A percentile compares a stretch with the other conserved stretches of the same genome.
Evolutionary conservation across 805 yeast genomes (phyloP).

Genomic region (Pichia gijzeniarum): DNA sequence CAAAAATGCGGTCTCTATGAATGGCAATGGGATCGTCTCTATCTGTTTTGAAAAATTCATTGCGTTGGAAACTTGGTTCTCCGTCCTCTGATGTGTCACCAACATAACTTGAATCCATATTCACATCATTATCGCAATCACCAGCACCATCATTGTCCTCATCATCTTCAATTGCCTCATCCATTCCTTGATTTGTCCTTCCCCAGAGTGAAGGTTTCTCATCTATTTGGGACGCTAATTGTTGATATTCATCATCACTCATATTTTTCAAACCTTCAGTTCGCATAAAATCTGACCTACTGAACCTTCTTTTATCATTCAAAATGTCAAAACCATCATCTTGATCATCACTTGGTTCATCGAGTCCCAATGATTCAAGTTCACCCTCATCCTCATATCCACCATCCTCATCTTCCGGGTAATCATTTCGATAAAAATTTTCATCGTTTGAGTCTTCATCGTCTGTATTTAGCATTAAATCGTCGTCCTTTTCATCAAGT

Average conservation of each 20-base stretch:
- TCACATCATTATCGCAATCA: slow-evolving; percentile 16
- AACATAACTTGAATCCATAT: slow-evolving; percentile 9
- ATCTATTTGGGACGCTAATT: slow-evolving; percentile 25
- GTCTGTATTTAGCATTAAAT: slow-evolving; percentile 37
- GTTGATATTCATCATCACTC: slow-evolving; percentile 26
- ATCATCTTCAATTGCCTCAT: slow-evolving; percentile 4
- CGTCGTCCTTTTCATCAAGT: slow-evolving; percentile 35
- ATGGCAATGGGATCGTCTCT: slow-evolving; percentile 54
- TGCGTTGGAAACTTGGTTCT: slow-evolving; percentile 27
- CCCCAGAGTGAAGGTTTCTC: slow-evolving; percentile 11
- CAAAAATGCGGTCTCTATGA: slow-evolving; percentile 59
- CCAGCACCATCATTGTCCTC: slow-evolving; percentile 15
- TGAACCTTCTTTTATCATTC: slow-evolving; percentile 29
- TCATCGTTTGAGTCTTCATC: slow-evolving; percentile 90
- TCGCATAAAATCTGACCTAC: slow-evolving; percentile 22
- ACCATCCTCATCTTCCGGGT: slow-evolving; percentile 90
- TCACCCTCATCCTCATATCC: slow-evolving; percentile 33
- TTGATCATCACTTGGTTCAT: slow-evolving; percentile 34
- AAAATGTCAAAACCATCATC: slow-evolving; percentile 32
- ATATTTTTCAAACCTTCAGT: slow-evolving; percentile 26
- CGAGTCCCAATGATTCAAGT: slow-evolving; percentile 20
- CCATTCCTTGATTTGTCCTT: background rate
- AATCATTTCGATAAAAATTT: slow-evolving; percentile 85
- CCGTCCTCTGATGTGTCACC: slow-evolving; percentile 15
- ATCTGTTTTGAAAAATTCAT: slow-evolving; percentile 51